A percentile compares a stretch with the other conserved stretches of the same genome.
Conservation (phyloP, 495 filamentous ascomycete species). For the Paragyromitra xinjiangensis region DNA sequence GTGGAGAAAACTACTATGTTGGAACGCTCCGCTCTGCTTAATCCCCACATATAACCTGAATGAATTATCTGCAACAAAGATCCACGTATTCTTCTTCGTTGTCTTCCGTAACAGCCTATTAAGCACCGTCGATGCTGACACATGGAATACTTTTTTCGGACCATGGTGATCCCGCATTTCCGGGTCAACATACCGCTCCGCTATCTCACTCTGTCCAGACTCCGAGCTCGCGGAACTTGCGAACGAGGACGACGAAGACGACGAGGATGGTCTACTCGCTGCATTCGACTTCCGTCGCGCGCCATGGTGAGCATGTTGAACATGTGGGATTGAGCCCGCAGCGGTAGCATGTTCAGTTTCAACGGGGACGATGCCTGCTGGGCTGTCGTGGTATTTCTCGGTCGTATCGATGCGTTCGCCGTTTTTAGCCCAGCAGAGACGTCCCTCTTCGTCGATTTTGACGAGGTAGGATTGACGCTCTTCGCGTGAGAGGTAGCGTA, state of each 20-base stretch:
- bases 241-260: constrained; percentile 26
- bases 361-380: constrained; percentile 72
- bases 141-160: constrained; percentile 70
- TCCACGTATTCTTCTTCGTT: constrained; percentile 83
- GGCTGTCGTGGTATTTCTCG: constrained; percentile 76
- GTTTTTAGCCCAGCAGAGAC: constrained; percentile 83
- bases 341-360: neutral
- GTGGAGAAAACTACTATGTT: constrained; percentile 87
- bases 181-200: constrained; percentile 65
- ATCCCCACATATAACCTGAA: constrained; percentile 91
- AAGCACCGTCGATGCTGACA: constrained; percentile 74
- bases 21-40: constrained; percentile 86
- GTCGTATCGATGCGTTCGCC: constrained; percentile 77
- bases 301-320: neutral
- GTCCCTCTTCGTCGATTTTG: constrained; percentile 70
- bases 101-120: constrained; percentile 76
- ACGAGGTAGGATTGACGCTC: constrained; percentile 78
- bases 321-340: neutral
- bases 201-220: constrained; percentile 58
- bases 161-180: constrained; percentile 67
- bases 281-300: constrained; percentile 3
- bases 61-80: constrained; percentile 87
- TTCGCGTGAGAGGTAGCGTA: constrained; percentile 76
- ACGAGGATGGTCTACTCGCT: neutral
- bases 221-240: constrained; percentile 50